Conservation (phyloP, 441 rosid species). For the Oxalis stricta region DNA sequence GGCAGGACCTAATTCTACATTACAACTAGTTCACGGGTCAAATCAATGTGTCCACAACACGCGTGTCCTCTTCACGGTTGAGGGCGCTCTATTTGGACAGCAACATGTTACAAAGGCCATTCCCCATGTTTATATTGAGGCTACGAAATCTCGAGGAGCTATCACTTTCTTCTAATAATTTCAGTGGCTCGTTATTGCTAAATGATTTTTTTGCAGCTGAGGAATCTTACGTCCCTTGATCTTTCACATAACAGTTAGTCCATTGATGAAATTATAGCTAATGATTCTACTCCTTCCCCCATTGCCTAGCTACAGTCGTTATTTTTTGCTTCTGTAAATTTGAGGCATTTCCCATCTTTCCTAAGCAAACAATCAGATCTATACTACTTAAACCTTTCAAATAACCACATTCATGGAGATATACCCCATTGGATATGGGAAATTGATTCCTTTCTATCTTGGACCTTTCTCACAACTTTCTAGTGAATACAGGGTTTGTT, state of each 20-base stretch:
- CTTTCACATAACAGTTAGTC: constrained; percentile 32
- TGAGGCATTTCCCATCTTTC: constrained; percentile 16
- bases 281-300: neutral
- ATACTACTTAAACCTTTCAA: constrained; percentile 18
- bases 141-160: constrained; percentile 14
- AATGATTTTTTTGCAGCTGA: constrained; percentile 5
- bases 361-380: constrained; percentile 5
- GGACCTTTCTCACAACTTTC: constrained; percentile 25
- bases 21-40: too few species aligned
- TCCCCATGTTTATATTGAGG: constrained; percentile 7
- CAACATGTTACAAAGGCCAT: constrained; percentile 12
- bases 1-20: too few species aligned
- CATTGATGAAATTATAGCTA: constrained; percentile 11
- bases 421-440: constrained; percentile 38
- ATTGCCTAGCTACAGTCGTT: constrained; percentile 3
- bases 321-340: constrained; percentile 21
- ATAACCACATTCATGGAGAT: constrained; percentile 22
- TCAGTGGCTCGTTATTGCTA: constrained; percentile 15
- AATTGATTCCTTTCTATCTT: neutral
- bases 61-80: too few species aligned
- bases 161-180: constrained; percentile 23
- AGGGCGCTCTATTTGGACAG: too few species aligned
- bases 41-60: too few species aligned
- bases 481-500: constrained; percentile 6
- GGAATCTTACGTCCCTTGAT: constrained; percentile 12